These are phyloP conservation scores for Trypanosomatidae sp. DNA, from an alignment of 208 protist genomes.

Conservation along the genomic window DNA sequence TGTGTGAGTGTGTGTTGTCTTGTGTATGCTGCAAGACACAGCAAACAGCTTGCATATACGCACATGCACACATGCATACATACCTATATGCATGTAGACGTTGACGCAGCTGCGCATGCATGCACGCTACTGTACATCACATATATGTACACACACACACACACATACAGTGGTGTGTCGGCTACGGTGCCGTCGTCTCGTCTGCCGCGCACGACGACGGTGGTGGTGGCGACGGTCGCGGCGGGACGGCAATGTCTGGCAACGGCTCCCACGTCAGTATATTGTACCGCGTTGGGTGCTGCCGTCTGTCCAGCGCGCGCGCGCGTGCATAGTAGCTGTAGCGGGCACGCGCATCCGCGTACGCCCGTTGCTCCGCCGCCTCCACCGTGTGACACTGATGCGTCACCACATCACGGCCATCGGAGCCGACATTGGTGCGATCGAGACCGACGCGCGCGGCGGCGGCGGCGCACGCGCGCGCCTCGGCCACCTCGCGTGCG, in stretches of 20 bases:
- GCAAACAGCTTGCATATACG: not conserved
- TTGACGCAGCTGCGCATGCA: not conserved
- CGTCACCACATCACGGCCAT: constrained; percentile 40
- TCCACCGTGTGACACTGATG: constrained; percentile 28
- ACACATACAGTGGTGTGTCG: not conserved
- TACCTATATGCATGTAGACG: not conserved
- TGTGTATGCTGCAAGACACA: not conserved
- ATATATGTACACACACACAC: no score
- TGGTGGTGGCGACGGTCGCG: constrained; percentile 3
- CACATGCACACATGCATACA: constrained; percentile 1
- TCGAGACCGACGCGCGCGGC: constrained; percentile 11
- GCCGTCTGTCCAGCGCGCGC: constrained; percentile 6
- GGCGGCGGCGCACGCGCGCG: constrained; percentile 8
- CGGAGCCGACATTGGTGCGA: constrained; percentile 27
- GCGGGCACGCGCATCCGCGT: constrained; percentile 7
- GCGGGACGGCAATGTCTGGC: constrained; percentile 8
- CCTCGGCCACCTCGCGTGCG: constrained; percentile 16
- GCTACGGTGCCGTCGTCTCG: not conserved
- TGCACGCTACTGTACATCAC: constrained; percentile 1
- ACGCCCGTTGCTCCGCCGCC: constrained; percentile 8
- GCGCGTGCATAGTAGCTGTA: constrained; percentile 23
- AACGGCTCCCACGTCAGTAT: constrained; percentile 36
- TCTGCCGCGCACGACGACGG: not conserved
- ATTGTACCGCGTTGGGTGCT: constrained; percentile 34
- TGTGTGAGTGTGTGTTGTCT: constrained; percentile 1